Evolutionary conservation across 2,329 filamentous ascomycete species (phyloP).

Genomic region (Basipetospora sp.): DNA sequence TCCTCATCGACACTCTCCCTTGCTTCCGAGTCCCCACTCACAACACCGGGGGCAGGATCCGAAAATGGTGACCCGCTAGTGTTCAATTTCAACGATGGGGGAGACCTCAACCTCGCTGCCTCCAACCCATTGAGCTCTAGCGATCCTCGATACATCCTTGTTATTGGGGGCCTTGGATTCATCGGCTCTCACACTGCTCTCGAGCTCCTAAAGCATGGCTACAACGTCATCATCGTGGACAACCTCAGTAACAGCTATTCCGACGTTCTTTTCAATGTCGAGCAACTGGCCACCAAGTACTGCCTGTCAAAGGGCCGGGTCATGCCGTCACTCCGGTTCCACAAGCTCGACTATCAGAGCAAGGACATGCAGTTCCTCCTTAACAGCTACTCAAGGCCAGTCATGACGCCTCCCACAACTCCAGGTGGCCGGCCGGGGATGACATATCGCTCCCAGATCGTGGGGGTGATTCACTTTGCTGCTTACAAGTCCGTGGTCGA

Average conservation of each 20-base stretch:
- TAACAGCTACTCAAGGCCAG: conserved; percentile 17
- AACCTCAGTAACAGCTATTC: conserved; percentile 29
- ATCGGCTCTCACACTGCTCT: conserved; percentile 42
- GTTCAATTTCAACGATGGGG: conserved; percentile 3
- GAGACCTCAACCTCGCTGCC: not conserved
- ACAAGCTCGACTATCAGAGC: conserved; percentile 25
- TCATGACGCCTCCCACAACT: too few relatives aligned
- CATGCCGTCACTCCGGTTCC: conserved; percentile 20
- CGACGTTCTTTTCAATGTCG: conserved; percentile 16
- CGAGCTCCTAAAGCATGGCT: conserved; percentile 36
- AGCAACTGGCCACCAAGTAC: conserved; percentile 15
- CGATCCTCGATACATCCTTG: conserved; percentile 23
- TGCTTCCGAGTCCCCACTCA: conserved; percentile 9
- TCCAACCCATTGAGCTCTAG: conserved; percentile 4
- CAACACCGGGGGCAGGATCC: conserved; percentile 10
- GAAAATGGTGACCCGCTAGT: conserved; percentile 8
- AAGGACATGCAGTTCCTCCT: conserved; percentile 22
- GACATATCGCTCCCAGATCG: conserved; percentile 30
- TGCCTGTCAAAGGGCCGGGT: conserved; percentile 12
- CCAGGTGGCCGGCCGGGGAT: conserved; percentile 1
- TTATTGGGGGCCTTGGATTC: conserved; percentile 39
- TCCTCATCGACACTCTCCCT: conserved; percentile 8
- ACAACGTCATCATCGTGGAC: conserved; percentile 36
- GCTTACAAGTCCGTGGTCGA: conserved; percentile 53
- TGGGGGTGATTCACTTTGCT: conserved; percentile 55